A percentile compares a stretch with the other conserved stretches of the same genome.
These are phyloP conservation scores for Sclerospora graminicola DNA, from an alignment of 352 stramenopile species.

Conservation along the genomic window DNA sequence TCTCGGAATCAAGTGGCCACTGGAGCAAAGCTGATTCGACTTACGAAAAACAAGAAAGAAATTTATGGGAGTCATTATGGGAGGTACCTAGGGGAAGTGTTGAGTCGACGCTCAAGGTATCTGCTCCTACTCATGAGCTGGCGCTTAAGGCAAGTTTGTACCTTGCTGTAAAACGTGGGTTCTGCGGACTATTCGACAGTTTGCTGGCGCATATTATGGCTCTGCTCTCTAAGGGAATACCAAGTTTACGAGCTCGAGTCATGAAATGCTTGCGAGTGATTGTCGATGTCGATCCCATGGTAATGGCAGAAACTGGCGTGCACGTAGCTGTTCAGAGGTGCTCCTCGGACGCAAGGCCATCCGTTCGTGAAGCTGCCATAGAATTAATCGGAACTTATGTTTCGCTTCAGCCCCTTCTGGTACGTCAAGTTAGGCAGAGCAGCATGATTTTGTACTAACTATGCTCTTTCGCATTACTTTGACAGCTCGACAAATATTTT, in stretches of 20 bases:
- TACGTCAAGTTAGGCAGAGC: slow-evolving; percentile 21
- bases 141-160: slow-evolving; percentile 35
- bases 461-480: not conserved
- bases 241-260: slow-evolving; percentile 62
- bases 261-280: slow-evolving; percentile 69
- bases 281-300: slow-evolving; percentile 74
- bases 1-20: slow-evolving; percentile 18
- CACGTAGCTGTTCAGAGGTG: slow-evolving; percentile 47
- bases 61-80: slow-evolving; percentile 48
- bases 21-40: slow-evolving; percentile 1
- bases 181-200: slow-evolving; percentile 58
- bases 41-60: slow-evolving; percentile 14
- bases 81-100: slow-evolving; percentile 16
- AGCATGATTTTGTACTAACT: not conserved
- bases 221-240: slow-evolving; percentile 56
- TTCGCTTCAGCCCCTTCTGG: slow-evolving; percentile 54
- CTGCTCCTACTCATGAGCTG: slow-evolving; percentile 31
- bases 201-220: slow-evolving; percentile 68
- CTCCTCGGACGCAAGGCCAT: slow-evolving; percentile 69
- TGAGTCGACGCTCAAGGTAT: slow-evolving; percentile 34
- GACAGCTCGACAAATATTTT: slow-evolving; percentile 76
- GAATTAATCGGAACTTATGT: slow-evolving; percentile 82
- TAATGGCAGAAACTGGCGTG: slow-evolving; percentile 65
- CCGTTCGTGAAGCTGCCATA: slow-evolving; percentile 72
- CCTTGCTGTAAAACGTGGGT: slow-evolving; percentile 39